These are phyloP conservation scores for Rhazya stricta DNA, from an alignment of 257 asterid genomes.

Conservation along the genomic window DNA sequence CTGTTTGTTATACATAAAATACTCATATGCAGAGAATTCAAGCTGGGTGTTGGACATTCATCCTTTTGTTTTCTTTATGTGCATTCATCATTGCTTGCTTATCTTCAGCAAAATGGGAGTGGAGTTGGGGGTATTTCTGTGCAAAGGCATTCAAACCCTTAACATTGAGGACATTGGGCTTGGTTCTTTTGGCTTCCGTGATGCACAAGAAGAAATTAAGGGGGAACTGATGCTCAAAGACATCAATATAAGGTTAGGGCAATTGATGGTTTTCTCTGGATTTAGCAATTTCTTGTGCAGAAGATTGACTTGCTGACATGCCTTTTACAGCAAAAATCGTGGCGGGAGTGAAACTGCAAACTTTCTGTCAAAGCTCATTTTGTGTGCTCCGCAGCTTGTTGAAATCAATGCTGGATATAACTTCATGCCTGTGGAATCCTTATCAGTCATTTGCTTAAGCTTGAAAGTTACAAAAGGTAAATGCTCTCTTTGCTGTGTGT, in stretches of 20 bases:
- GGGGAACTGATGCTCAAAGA: conserved; percentile 42
- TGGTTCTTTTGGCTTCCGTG: conserved; percentile 57
- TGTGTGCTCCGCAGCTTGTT: conserved; percentile 40
- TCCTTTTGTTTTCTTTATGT: not conserved
- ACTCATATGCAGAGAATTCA: not conserved
- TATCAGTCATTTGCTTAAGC: conserved; percentile 46
- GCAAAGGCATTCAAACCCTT: conserved; percentile 56
- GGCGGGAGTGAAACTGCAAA: conserved; percentile 80
- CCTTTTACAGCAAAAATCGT: conserved; percentile 58
- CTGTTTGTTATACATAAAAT: not conserved
- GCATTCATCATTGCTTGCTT: conserved; percentile 10
- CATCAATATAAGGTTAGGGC: conserved; percentile 68
- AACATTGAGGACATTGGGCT: conserved; percentile 75
- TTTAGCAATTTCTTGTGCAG: conserved; percentile 4
- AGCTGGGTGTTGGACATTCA: not conserved
- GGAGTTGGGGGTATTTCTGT: conserved; percentile 53
- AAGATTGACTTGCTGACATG: conserved; percentile 18
- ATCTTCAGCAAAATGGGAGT: conserved; percentile 63
- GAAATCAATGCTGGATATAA: conserved; percentile 65
- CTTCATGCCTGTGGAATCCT: conserved; percentile 66
- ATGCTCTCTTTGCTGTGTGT: conserved; percentile 1
- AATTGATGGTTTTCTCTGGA: conserved; percentile 2
- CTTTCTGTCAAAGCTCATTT: conserved; percentile 57
- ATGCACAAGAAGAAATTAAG: conserved; percentile 42
- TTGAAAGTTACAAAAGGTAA: conserved; percentile 62